Evolutionary conservation across 179 eudicot genomes (phyloP).

Genomic region (Nepenthes alata): DNA sequence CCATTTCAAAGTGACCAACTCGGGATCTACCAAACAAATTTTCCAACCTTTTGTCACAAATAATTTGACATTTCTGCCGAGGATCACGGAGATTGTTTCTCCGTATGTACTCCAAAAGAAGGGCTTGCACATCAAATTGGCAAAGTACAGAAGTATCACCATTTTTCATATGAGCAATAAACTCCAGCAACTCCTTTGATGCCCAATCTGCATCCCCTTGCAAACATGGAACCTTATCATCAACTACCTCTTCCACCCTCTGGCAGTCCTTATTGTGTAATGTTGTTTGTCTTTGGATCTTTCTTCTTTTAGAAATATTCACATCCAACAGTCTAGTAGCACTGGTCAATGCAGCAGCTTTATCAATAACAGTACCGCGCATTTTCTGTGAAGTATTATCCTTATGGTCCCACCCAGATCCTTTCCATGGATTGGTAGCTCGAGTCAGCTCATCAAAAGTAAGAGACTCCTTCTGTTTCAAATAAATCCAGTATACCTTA

Average conservation of each 20-base stretch:
- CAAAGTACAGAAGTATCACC: not conserved
- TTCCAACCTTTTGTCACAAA: constrained; percentile 23
- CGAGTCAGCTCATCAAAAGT: constrained; percentile 51
- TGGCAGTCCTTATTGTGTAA: constrained; percentile 20
- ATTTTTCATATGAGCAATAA: constrained; percentile 1
- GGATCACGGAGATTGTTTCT: constrained; percentile 60
- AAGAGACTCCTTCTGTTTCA: constrained; percentile 59
- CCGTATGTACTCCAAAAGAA: constrained; percentile 3
- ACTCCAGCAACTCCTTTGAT: constrained; percentile 19
- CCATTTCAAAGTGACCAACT: constrained; percentile 97
- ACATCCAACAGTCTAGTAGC: too few species aligned
- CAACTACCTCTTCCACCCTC: constrained; percentile 15
- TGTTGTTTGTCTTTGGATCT: constrained; percentile 35
- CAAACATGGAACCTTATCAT: constrained; percentile 16
- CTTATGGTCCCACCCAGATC: constrained; percentile 31
- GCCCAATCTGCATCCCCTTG: constrained; percentile 64
- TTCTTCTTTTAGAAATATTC: constrained; percentile 47
- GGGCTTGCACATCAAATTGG: constrained; percentile 3
- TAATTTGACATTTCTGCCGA: constrained; percentile 6
- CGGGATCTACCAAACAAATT: constrained; percentile 77
- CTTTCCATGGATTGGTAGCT: constrained; percentile 78
- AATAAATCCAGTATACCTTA: constrained; percentile 72
- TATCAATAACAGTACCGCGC: constrained; percentile 27
- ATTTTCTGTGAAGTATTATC: constrained; percentile 25
- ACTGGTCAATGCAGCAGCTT: not conserved